These are phyloP conservation scores for Spatholobus suberectus DNA, from an alignment of 306 rosid genomes.

Conservation along the genomic window DNA sequence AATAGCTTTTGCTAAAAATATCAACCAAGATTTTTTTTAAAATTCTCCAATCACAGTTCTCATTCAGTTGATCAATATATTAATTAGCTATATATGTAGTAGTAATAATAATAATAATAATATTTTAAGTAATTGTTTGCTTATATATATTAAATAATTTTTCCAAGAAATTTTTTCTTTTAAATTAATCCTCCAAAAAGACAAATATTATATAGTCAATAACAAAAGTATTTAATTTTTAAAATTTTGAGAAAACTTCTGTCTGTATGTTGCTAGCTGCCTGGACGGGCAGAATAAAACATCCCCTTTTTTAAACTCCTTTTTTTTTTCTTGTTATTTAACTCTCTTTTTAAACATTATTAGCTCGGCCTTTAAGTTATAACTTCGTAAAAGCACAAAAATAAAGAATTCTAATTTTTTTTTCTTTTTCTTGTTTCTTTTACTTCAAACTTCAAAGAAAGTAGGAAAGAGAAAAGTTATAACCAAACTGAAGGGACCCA, in stretches of 20 bases:
- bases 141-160: not conserved
- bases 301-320: not conserved
- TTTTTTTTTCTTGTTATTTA: too few species aligned
- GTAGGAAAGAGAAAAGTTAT: conserved; percentile 35
- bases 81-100: not conserved
- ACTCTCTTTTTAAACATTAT: conserved; percentile 38
- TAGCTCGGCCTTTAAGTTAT: conserved; percentile 31
- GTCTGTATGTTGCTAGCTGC: not conserved
- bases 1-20: not conserved
- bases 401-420: not conserved
- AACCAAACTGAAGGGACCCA: conserved; percentile 47
- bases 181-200: not conserved
- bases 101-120: too few species aligned
- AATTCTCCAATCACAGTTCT: not conserved
- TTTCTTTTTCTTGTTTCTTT: conserved; percentile 21
- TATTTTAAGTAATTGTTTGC: not conserved
- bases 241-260: not conserved
- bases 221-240: not conserved
- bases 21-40: not conserved
- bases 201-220: not conserved
- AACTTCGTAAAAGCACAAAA: conserved; percentile 24
- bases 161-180: not conserved
- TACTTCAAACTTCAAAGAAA: conserved; percentile 35
- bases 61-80: too few species aligned
- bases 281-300: conserved; percentile 10